Evolutionary conservation across 2,329 filamentous ascomycete genomes (phyloP), one percentile per base, ranked within the genome.

Genomic region (Aureobasidium mangrovei): DNA sequence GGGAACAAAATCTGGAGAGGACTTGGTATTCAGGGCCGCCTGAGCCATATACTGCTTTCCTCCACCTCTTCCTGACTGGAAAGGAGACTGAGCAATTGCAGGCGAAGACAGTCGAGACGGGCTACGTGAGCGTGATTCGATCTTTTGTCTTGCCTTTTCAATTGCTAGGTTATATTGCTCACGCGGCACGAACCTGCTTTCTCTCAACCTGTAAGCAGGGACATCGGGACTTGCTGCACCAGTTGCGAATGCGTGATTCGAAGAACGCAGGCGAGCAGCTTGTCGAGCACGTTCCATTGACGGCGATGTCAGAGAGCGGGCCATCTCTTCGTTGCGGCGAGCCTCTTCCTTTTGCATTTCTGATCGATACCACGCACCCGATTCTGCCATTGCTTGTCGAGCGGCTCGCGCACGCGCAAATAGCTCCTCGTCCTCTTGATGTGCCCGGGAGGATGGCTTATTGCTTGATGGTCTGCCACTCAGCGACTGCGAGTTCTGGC

Each of bases 161-260:
- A 65, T 61, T 3, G 67, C 66, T n/a, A 60, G 57, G 3, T 59
- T 61, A 47, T 70, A 69, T 5, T 67, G 60, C 52, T 68, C 65
- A 7, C 65, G 61, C 4, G 67, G 64, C 7, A 70, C 66, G 41
- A 70, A 70, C 38, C 60, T 64, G 61, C 65, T 68, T 52, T 69
- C 66, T 9, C 67, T 61, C 10, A 65, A 53, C 24, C 67, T 58
- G 55, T 70, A 70, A 24, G 67, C 67, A 24, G 67, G 67, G 1
- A 68, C 61, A 24, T 65, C 61, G 2, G 55, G 59, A n/a, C 40
- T 33, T 2, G 47, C 51, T 3, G 42, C 43, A 10, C 54, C 56
- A n/a, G 54, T 42, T 7, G 53, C 48, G 7, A 58, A 51, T 5
- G 46, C 47, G 43, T 43, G 29, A 5, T 46, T 56, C 33, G 63